phyloP scores from a whole-genome alignment of 129 eudicot species.

The Deinandra increscens region DNA sequence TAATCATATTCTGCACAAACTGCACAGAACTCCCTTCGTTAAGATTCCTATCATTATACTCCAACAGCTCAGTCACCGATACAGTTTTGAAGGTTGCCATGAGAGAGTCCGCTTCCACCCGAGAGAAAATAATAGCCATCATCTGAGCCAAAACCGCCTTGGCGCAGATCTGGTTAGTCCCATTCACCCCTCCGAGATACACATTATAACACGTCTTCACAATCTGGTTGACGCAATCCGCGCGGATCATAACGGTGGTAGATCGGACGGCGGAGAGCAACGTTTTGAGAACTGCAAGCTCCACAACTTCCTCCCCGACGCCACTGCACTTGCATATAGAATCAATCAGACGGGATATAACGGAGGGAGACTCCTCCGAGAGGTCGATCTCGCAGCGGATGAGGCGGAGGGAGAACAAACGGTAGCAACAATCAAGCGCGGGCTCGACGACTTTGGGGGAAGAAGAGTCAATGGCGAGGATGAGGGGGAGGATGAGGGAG shows the following conservation, averaged over 20 bases:
- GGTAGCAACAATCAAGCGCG: conserved; percentile 65
- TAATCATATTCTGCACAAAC: conserved; percentile 67
- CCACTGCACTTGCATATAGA: conserved; percentile 72
- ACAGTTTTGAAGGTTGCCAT: conserved; percentile 46
- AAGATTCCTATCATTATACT: conserved; percentile 83
- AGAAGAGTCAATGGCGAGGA: conserved; percentile 69
- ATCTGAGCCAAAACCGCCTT: conserved; percentile 94
- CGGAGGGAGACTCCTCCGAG: conserved; percentile 6
- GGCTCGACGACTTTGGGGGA: conserved; percentile 85
- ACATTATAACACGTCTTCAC: conserved; percentile 83
- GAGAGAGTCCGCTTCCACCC: conserved; percentile 68
- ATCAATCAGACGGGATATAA: conserved; percentile 51
- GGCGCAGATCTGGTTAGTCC: conserved; percentile 99
- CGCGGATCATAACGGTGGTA: conserved; percentile 46
- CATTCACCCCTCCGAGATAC: conserved; percentile 82
- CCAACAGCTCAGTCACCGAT: conserved; percentile 66
- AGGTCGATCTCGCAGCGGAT: conserved; percentile 65
- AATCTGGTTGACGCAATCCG: conserved; percentile 69
- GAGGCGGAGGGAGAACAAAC: conserved; percentile 59
- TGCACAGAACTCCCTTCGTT: conserved; percentile 90
- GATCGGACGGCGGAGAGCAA: conserved; percentile 78
- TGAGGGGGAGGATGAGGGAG: conserved; percentile 56
- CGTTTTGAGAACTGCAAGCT: conserved; percentile 62
- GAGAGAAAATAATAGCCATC: conserved; percentile 69
- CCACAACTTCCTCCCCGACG: conserved; percentile 67